Conservation (phyloP, 169 alveolate species). For the Perkinsus chesapeaki region DNA sequence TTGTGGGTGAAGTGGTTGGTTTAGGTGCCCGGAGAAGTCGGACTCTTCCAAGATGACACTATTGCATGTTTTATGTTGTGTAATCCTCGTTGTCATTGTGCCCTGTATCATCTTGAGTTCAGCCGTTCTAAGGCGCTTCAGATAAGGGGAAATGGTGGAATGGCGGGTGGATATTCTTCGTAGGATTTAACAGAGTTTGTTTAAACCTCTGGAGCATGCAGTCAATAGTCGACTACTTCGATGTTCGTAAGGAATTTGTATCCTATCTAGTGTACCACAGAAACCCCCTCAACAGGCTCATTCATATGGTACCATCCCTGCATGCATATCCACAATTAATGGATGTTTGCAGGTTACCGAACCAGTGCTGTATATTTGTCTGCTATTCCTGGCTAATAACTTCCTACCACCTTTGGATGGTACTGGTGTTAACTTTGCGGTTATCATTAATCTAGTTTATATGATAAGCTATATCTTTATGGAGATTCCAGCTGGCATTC, state of each 20-base stretch:
- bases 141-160: too few species aligned
- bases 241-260: background rate
- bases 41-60: background rate
- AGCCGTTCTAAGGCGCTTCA: background rate
- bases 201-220: background rate
- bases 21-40: background rate
- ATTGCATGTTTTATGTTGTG: background rate
- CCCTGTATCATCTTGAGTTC: background rate
- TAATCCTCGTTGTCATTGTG: background rate
- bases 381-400: background rate
- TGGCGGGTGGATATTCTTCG: too few species aligned
- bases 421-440: background rate
- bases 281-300: background rate
- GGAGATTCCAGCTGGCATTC: background rate
- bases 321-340: background rate
- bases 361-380: background rate
- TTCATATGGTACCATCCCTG: background rate
- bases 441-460: background rate
- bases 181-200: background rate
- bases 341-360: background rate
- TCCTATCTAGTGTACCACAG: background rate
- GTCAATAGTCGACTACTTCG: background rate
- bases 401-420: background rate
- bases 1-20: too few species aligned
- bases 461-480: background rate